These are phyloP conservation scores for Cucurbitaria berberidis DNA, from an alignment of 2,329 filamentous ascomycete genomes.

Conservation along the genomic window DNA sequence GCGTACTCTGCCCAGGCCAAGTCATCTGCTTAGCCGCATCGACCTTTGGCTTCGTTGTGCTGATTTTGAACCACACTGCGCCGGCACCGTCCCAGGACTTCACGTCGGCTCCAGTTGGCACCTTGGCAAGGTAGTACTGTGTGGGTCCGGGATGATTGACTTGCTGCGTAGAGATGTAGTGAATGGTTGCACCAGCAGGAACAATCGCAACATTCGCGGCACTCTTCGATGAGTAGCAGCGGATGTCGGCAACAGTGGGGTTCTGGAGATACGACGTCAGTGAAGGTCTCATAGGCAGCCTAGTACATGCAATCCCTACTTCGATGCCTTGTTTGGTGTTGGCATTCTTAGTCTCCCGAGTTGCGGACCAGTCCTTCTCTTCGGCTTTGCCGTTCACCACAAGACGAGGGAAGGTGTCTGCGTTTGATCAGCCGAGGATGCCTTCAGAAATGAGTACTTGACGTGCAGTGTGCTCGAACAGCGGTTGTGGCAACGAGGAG, in stretches of 20 bases:
- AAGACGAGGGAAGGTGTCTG: conserved; percentile 38
- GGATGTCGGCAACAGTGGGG: conserved; percentile 34
- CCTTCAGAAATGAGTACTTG: neutral
- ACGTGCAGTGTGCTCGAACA: conserved; percentile 34
- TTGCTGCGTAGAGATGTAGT: conserved; percentile 40
- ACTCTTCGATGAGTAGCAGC: conserved; percentile 32
- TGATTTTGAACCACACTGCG: conserved; percentile 39
- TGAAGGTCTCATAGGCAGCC: neutral
- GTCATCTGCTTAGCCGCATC: conserved; percentile 37
- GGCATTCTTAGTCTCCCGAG: conserved; percentile 35
- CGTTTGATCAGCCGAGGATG: neutral
- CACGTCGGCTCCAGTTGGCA: conserved; percentile 26
- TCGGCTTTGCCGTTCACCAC: conserved; percentile 33
- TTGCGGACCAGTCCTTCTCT: conserved; percentile 36
- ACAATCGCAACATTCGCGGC: conserved; percentile 28
- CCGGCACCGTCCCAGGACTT: conserved; percentile 38
- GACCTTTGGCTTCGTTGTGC: conserved; percentile 33
- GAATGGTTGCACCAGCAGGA: conserved; percentile 34
- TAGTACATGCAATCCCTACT: neutral
- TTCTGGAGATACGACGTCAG: conserved; percentile 20
- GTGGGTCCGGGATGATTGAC: conserved; percentile 41
- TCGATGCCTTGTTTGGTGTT: conserved; percentile 38
- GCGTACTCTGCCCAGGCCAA: conserved; percentile 40
- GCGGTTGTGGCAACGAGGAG: conserved; percentile 25
- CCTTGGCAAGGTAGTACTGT: conserved; percentile 40